A percentile compares a stretch with the other conserved stretches of the same genome.
These are phyloP conservation scores for Ascochyta koolunga DNA, from an alignment of 2,329 filamentous ascomycete genomes.

Conservation along the genomic window DNA sequence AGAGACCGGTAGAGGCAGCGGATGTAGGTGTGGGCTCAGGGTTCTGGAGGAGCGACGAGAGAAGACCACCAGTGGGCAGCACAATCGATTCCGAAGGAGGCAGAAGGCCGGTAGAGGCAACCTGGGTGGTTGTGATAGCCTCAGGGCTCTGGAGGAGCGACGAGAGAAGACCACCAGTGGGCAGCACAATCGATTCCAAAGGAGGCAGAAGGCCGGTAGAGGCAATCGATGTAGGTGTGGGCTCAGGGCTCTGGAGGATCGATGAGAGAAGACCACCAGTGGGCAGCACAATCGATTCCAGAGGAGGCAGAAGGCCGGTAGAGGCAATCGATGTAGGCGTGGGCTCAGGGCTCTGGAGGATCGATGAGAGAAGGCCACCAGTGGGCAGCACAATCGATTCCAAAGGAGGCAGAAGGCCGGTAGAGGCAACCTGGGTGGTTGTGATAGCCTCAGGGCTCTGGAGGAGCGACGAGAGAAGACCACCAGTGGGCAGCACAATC, in stretches of 20 bases:
- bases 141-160: neutral
- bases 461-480: too few species aligned
- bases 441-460: too few species aligned
- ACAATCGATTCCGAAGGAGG: slow-evolving; percentile 6
- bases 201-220: slow-evolving; percentile 5
- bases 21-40: too few species aligned
- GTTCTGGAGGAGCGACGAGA: too few species aligned
- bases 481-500: neutral
- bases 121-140: neutral
- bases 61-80: neutral
- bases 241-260: slow-evolving; percentile 12
- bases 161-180: slow-evolving; percentile 1
- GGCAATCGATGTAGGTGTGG: slow-evolving; percentile 5
- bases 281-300: slow-evolving; percentile 14
- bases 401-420: slow-evolving; percentile 18
- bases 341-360: neutral
- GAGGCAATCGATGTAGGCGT: slow-evolving; percentile 2
- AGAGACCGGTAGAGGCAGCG: slow-evolving; percentile 17
- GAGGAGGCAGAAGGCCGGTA: slow-evolving; percentile 20
- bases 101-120: slow-evolving; percentile 9
- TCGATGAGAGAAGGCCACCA: neutral
- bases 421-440: slow-evolving; percentile 5
- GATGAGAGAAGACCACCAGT: slow-evolving; percentile 21
- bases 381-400: slow-evolving; percentile 16
- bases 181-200: slow-evolving; percentile 2